phyloP scores from a whole-genome alignment of 495 filamentous ascomycete species.

The Platismatia glauca region DNA sequence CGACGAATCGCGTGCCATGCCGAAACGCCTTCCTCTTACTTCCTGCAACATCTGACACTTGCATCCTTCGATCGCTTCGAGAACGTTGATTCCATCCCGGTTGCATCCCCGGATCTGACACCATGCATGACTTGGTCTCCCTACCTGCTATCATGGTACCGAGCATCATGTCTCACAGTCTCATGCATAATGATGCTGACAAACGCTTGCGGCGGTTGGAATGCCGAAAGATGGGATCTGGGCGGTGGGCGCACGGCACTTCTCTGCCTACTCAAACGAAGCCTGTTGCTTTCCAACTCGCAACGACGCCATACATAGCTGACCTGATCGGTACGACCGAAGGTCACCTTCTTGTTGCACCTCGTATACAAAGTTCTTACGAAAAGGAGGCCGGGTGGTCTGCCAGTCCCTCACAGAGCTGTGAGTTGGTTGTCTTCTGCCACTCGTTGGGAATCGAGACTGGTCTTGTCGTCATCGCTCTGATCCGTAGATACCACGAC shows the following conservation, averaged over 20 bases:
- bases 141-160: too few relatives aligned
- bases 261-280: background rate
- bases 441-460: background rate
- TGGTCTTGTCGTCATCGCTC: background rate
- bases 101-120: background rate
- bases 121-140: background rate
- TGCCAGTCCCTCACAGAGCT: background rate
- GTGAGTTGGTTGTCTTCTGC: background rate
- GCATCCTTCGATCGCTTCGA: slow-evolving; percentile 3
- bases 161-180: background rate
- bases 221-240: background rate
- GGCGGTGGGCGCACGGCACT: background rate
- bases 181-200: background rate
- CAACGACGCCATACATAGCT: background rate
- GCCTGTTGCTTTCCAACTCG: background rate
- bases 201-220: background rate
- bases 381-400: background rate
- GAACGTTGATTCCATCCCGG: background rate
- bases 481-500: background rate
- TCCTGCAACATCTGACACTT: background rate
- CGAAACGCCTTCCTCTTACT: slow-evolving; percentile 1
- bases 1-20: background rate
- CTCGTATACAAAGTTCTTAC: background rate
- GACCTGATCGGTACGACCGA: background rate
- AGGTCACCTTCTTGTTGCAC: background rate